phyloP scores from a whole-genome alignment of 148 eudicot species.

The Linanthus parryae region DNA sequence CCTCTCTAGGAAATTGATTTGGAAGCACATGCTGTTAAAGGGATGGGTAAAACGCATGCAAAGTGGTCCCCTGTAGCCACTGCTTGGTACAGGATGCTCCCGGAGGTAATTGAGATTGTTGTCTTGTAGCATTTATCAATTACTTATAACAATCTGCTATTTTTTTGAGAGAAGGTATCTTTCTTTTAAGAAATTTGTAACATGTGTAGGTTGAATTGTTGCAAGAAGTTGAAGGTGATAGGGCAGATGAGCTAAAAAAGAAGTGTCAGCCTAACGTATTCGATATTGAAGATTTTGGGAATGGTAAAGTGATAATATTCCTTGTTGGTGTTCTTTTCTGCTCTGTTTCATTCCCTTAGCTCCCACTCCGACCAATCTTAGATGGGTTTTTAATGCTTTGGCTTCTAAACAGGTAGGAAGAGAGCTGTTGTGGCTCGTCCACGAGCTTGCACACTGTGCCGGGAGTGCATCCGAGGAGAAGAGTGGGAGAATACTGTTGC shows the following conservation, averaged over 20 bases:
- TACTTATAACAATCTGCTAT: not conserved
- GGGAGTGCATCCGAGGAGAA: conserved; percentile 80
- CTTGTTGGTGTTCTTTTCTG: not conserved
- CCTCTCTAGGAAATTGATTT: conserved; percentile 86
- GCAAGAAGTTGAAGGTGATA: conserved; percentile 58
- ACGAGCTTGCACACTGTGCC: conserved; percentile 81
- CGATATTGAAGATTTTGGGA: conserved; percentile 77
- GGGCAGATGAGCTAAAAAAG: conserved; percentile 53
- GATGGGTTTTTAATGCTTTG: not conserved
- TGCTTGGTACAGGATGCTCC: conserved; percentile 97
- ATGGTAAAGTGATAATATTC: conserved; percentile 29
- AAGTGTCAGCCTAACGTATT: conserved; percentile 78
- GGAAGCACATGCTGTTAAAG: conserved; percentile 95
- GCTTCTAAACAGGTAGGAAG: conserved; percentile 37
- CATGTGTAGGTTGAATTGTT: conserved; percentile 53
- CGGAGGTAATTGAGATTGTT: conserved; percentile 51
- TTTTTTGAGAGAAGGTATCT: not conserved
- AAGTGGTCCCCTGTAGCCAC: conserved; percentile 99
- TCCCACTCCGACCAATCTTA: not conserved
- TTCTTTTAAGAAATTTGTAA: not conserved
- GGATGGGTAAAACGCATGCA: conserved; percentile 88
- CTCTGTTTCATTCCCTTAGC: not conserved
- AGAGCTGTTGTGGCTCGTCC: conserved; percentile 65
- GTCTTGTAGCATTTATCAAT: not conserved
- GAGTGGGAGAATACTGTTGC: conserved; percentile 71